Evolutionary conservation across 257 asterid species (phyloP), one percentile per base, ranked within the genome.

Genomic region (Forsythia suspensa): DNA sequence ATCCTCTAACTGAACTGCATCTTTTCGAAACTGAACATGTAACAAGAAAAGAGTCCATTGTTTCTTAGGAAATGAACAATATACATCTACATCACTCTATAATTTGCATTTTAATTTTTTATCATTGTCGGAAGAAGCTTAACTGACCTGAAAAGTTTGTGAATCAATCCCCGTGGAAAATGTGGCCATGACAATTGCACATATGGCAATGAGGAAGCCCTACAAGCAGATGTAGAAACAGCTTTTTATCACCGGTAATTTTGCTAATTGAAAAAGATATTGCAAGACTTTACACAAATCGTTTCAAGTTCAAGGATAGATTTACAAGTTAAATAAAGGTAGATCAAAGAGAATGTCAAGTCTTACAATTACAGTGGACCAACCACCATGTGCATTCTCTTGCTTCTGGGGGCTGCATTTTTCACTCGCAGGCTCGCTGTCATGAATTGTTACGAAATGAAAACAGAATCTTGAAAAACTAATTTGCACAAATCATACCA

Each of bases 91-190:
- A 15, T 51, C 63, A 16, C 63, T 52, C 63, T 52, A 13, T 52
- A 16, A 13, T 52, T 52, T 15, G 5, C 5, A 44, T 44, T 44
- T 11, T 3, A 11, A 10, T 11, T 10, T 44, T 44, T 10, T 44
- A 11, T 44, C 51, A 10, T 44, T 44, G 9, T 12, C 20, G 43
- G 15, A n/a, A 16, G 16, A 63, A 43, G 80, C 52, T 37, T 13
- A 40, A 38, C 41, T 42, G 41, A 91, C 97, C 98, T 95, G 99
- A 86, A 95, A 95, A 39, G 99, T 76, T 74, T 95, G 90, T 9
- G 98, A 95, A 71, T 93, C 99, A 41, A 93, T 95, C 81, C 99
- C 99, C 0, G 99, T 95, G 20, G 99, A 95, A 79, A 95, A 95
- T 0, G 98, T 95, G 12, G 97, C 99, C 76, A 91, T 89, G 61